Conservation (phyloP, 2,329 filamentous ascomycete species). For the Arthrinium phaeospermum region DNA sequence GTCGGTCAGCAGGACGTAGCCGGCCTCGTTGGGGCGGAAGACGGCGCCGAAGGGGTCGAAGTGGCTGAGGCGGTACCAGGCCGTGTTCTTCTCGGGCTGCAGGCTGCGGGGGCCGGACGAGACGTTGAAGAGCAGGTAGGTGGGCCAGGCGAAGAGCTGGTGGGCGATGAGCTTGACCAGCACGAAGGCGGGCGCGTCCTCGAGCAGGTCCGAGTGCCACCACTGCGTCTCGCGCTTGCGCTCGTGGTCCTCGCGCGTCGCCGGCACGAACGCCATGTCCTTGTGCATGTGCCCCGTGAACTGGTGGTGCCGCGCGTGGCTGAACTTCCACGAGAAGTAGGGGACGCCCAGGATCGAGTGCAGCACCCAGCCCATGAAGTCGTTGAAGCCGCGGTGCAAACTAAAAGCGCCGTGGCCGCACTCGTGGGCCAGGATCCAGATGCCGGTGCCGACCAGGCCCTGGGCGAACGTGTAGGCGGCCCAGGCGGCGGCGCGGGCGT, state of each 20-base stretch:
- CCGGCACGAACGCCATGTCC: slow-evolving; percentile 69
- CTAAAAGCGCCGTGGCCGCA: slow-evolving; percentile 74
- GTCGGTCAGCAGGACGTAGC: slow-evolving; percentile 64
- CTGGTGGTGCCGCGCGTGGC: slow-evolving; percentile 72
- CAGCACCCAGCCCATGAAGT: slow-evolving; percentile 66
- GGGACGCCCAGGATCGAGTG: slow-evolving; percentile 72
- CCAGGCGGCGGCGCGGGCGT: slow-evolving; percentile 57
- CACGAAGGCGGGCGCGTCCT: slow-evolving; percentile 66
- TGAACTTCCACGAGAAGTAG: slow-evolving; percentile 76
- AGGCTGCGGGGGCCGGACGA: slow-evolving; percentile 54
- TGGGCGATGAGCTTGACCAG: slow-evolving; percentile 62
- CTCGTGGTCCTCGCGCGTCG: slow-evolving; percentile 46
- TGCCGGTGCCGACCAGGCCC: slow-evolving; percentile 69
- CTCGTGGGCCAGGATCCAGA: slow-evolving; percentile 76
- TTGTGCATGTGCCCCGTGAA: slow-evolving; percentile 71
- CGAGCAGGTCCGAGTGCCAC: slow-evolving; percentile 56
- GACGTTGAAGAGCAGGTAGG: slow-evolving; percentile 67
- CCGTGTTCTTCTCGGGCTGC: slow-evolving; percentile 51
- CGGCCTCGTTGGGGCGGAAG: slow-evolving; percentile 62
- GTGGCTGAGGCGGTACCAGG: slow-evolving; percentile 57
- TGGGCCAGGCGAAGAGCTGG: slow-evolving; percentile 69
- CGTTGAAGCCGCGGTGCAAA: slow-evolving; percentile 60
- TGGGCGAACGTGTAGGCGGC: slow-evolving; percentile 66
- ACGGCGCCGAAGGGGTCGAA: slow-evolving; percentile 67
- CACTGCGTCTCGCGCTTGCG: slow-evolving; percentile 33